phyloP scores from a whole-genome alignment of 2,329 filamentous ascomycete genomes.

The Fusarium brevicatenulatum region DNA sequence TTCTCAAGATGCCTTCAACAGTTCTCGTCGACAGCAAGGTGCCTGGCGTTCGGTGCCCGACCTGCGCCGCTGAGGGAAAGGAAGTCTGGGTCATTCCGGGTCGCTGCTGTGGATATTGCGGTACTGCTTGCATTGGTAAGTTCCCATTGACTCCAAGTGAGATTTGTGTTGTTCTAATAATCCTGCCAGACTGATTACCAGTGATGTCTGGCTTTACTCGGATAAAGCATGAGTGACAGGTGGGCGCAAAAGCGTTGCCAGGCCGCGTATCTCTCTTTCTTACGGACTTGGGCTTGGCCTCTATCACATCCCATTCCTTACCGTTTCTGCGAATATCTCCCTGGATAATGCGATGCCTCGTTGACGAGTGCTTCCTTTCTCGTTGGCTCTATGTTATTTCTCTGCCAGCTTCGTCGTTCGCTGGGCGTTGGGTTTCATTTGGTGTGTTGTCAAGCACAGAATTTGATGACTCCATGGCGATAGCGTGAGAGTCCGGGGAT shows the following conservation, averaged over 20 bases:
- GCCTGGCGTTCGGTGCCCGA: background rate
- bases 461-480: background rate
- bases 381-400: background rate
- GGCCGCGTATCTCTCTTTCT: rapidly evolving
- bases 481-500: rapidly evolving
- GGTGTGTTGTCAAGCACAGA: background rate
- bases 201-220: background rate
- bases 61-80: background rate
- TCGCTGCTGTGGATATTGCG: background rate
- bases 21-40: background rate
- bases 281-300: no score
- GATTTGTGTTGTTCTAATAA: no score
- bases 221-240: background rate
- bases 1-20: background rate
- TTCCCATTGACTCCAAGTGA: no score
- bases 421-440: background rate
- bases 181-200: no score
- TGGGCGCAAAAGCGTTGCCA: background rate
- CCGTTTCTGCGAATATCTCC: background rate
- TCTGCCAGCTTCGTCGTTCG: background rate
- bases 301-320: no score
- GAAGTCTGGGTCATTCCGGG: background rate
- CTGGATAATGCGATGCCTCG: background rate
- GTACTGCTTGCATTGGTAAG: background rate
- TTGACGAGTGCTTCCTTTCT: background rate